Conservation (phyloP, 768 basidiomycete species). For the Boletus pseudopeckii region DNA sequence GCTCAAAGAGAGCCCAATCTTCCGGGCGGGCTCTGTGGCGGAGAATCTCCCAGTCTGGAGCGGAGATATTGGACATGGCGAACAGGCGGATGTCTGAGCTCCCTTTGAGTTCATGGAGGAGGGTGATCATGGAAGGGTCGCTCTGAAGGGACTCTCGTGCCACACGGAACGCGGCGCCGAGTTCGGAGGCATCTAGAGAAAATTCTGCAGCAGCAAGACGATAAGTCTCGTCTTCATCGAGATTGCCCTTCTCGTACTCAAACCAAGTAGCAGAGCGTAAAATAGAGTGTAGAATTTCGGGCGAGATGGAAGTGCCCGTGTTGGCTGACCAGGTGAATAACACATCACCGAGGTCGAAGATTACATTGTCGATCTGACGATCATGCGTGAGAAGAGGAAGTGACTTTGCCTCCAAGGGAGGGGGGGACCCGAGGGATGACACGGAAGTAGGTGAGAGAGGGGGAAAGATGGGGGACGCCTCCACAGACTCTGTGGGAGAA, state of each 20-base stretch:
- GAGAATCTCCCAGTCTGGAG: constrained; percentile 22
- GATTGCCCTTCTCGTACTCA: constrained; percentile 22
- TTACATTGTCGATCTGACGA: constrained; percentile 20
- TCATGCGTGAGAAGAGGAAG: background rate
- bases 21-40: constrained; percentile 5
- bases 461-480: background rate
- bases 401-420: background rate
- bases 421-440: constrained; percentile 1
- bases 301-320: constrained; percentile 11
- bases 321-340: constrained; percentile 22
- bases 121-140: constrained; percentile 10
- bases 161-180: constrained; percentile 3
- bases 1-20: constrained; percentile 22
- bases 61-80: constrained; percentile 24
- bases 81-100: constrained; percentile 9
- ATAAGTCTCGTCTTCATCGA: constrained; percentile 10
- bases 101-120: constrained; percentile 14
- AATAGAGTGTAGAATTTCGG: constrained; percentile 8
- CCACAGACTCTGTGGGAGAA: background rate
- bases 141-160: constrained; percentile 10
- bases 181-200: constrained; percentile 13
- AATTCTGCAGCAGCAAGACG: constrained; percentile 9
- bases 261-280: constrained; percentile 20
- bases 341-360: constrained; percentile 23
- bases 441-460: background rate